phyloP scores from a whole-genome alignment of 371 early-diverging fungal genomes.

The Capillidium heterosporum region DNA sequence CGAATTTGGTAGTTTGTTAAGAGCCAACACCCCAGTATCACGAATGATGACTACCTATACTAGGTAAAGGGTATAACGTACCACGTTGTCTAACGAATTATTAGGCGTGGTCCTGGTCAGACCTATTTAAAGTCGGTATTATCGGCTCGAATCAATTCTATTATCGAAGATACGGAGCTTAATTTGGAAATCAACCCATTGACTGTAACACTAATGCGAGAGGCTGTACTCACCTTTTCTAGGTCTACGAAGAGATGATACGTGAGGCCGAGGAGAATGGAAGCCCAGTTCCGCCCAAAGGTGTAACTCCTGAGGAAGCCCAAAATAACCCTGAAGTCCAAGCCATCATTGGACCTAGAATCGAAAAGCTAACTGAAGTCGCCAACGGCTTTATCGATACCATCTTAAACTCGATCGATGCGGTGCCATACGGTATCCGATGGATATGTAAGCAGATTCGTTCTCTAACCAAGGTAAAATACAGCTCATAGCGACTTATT shows the following conservation, averaged over 20 bases:
- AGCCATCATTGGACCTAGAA: conserved; percentile 62
- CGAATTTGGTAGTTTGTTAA: conserved; percentile 69
- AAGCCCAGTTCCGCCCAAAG: conserved; percentile 32
- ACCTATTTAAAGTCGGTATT: conserved; percentile 77
- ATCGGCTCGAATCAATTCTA: conserved; percentile 53
- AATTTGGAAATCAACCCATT: conserved; percentile 82
- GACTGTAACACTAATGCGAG: conserved; percentile 18
- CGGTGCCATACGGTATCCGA: conserved; percentile 89
- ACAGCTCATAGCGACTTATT: background rate
- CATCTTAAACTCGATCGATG: conserved; percentile 57
- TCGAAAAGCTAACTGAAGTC: conserved; percentile 66
- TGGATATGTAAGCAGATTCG: conserved; percentile 97
- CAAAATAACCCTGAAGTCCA: conserved; percentile 57
- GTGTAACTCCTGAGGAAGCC: conserved; percentile 65
- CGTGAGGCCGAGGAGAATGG: conserved; percentile 48
- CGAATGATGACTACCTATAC: conserved; percentile 95
- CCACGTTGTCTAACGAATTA: background rate
- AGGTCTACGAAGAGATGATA: conserved; percentile 75
- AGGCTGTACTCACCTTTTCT: background rate
- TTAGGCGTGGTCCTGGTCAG: conserved; percentile 79
- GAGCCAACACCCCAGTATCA: conserved; percentile 89
- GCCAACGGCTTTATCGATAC: conserved; percentile 64
- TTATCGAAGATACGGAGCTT: conserved; percentile 54
- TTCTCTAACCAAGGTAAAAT: conserved; percentile 60
- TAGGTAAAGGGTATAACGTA: conserved; percentile 1